Conservation (phyloP, 768 basidiomycete genomes). For the Punctularia strigosozonata region DNA sequence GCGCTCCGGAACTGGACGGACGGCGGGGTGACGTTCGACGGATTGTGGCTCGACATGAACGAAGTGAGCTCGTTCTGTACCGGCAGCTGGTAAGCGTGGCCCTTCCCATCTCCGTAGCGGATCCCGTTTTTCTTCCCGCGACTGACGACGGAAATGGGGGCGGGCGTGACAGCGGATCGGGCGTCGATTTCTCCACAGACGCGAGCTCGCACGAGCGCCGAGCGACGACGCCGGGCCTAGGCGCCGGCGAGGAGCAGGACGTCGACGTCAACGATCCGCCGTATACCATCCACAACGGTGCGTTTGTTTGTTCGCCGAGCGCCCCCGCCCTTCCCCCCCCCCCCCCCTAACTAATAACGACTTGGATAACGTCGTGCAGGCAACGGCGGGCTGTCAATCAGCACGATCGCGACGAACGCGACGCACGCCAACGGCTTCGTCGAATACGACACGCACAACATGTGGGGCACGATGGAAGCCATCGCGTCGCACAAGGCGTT, state of each 20-base stretch:
- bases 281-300: slow-evolving; percentile 67
- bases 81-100: slow-evolving; percentile 41
- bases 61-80: slow-evolving; percentile 56
- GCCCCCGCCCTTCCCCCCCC: too few relatives aligned
- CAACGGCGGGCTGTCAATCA: slow-evolving; percentile 35
- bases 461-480: slow-evolving; percentile 66
- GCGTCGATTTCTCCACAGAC: too few relatives aligned
- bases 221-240: slow-evolving; percentile 32
- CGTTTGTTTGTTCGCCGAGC: too few relatives aligned
- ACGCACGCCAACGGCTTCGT: slow-evolving; percentile 50
- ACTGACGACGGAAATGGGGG: too few relatives aligned
- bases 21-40: slow-evolving; percentile 44
- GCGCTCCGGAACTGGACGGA: slow-evolving; percentile 42
- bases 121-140: too few relatives aligned
- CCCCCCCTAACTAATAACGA: too few relatives aligned
- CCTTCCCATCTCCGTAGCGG: too few relatives aligned
- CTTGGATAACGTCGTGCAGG: too few relatives aligned
- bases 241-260: slow-evolving; percentile 33
- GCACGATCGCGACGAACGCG: slow-evolving; percentile 59
- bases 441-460: slow-evolving; percentile 59
- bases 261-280: slow-evolving; percentile 47
- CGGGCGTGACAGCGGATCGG: too few relatives aligned
- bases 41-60: slow-evolving; percentile 66
- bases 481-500: slow-evolving; percentile 52
- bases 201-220: too few relatives aligned